phyloP scores from a whole-genome alignment of 345 rosid genomes.

The Clarkia xantiana region DNA sequence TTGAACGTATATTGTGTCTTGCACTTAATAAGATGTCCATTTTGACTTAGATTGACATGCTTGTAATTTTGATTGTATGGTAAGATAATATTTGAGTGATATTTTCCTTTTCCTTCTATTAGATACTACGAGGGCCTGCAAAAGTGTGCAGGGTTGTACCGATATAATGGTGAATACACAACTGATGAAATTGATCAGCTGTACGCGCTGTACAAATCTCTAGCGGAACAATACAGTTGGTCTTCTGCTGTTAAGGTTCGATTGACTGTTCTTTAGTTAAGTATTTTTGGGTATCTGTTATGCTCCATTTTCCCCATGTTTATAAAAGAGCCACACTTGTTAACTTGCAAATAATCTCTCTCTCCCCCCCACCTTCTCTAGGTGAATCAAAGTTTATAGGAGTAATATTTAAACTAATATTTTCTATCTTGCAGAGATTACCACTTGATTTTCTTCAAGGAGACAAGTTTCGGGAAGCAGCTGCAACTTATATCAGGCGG shows the following conservation, averaged over 20 bases:
- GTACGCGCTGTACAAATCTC: constrained; percentile 65
- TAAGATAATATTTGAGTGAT: not conserved
- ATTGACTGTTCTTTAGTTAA: not conserved
- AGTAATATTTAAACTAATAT: constrained; percentile 6
- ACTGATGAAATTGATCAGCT: constrained; percentile 61
- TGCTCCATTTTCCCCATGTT: too few species aligned
- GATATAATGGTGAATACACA: constrained; percentile 49
- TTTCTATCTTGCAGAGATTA: constrained; percentile 48
- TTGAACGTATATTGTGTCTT: too few species aligned
- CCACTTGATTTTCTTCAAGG: constrained; percentile 94
- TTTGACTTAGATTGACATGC: too few species aligned
- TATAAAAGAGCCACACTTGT: too few species aligned
- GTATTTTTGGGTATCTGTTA: not conserved
- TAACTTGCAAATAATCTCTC: too few species aligned
- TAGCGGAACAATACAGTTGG: constrained; percentile 53
- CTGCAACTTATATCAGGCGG: constrained; percentile 64
- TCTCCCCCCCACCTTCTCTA: too few species aligned
- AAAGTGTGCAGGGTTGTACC: constrained; percentile 51
- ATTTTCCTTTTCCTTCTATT: constrained; percentile 9
- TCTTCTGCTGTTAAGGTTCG: constrained; percentile 92
- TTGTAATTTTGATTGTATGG: not conserved
- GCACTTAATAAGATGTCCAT: too few species aligned
- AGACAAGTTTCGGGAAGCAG: constrained; percentile 67
- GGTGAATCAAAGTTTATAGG: too few species aligned
- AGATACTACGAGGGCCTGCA: constrained; percentile 93